phyloP scores from a whole-genome alignment of 768 basidiomycete species.

The Rhodosporidiobolus odoratus region DNA sequence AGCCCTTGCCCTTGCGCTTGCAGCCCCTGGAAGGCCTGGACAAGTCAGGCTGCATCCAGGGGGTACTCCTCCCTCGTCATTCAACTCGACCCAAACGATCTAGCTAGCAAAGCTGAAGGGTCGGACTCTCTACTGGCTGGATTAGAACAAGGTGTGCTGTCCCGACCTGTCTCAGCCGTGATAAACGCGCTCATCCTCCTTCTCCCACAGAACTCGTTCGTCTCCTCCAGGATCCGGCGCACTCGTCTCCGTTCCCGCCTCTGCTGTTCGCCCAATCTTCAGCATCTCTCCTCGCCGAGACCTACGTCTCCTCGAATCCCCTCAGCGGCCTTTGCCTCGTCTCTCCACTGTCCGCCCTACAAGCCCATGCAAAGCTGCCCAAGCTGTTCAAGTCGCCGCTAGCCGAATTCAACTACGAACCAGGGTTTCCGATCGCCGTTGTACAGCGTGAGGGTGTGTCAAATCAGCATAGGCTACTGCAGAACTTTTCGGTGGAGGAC shows the following conservation, averaged over 20 bases:
- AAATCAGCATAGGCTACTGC: constrained; percentile 19
- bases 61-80: constrained; percentile 37
- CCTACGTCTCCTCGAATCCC: constrained; percentile 65
- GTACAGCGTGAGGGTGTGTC: background rate
- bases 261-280: constrained; percentile 55
- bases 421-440: constrained; percentile 59
- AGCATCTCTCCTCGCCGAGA: constrained; percentile 59
- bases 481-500: constrained; percentile 7
- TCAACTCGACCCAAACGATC: constrained; percentile 16
- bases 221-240: constrained; percentile 48
- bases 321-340: constrained; percentile 60
- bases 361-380: constrained; percentile 45
- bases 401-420: constrained; percentile 59
- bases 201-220: constrained; percentile 45
- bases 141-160: constrained; percentile 29
- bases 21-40: constrained; percentile 27
- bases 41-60: background rate
- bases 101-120: too few relatives aligned
- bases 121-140: background rate
- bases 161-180: too few relatives aligned
- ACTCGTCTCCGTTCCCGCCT: constrained; percentile 56
- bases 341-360: constrained; percentile 53
- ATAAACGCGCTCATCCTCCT: background rate
- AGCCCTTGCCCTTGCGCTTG: background rate
- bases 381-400: constrained; percentile 43